Conservation (phyloP, 2,329 filamentous ascomycete genomes). For the Xylariaceae sp. region DNA sequence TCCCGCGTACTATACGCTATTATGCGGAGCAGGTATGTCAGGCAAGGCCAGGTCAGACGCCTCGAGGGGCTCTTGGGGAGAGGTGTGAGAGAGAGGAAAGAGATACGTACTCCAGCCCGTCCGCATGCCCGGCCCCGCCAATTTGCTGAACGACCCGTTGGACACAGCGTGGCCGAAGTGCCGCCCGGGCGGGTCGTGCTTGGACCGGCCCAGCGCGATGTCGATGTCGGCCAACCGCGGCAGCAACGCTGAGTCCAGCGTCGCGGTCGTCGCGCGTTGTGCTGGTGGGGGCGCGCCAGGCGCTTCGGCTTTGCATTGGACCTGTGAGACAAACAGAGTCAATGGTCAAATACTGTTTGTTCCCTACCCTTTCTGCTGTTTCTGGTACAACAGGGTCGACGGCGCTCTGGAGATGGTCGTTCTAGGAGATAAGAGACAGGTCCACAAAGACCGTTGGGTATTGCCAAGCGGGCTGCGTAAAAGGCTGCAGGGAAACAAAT, state of each 20-base stretch:
- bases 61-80: too few species aligned
- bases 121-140: constrained; percentile 70
- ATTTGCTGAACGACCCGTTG: constrained; percentile 88
- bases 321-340: too few species aligned
- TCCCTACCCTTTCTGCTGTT: too few species aligned
- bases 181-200: constrained; percentile 20
- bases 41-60: too few species aligned
- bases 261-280: constrained; percentile 9
- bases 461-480: too few species aligned
- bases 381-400: too few species aligned
- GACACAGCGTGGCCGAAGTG: constrained; percentile 72
- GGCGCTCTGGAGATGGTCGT: too few species aligned
- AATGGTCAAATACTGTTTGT: too few species aligned
- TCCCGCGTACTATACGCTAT: constrained; percentile 56
- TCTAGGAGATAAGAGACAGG: constrained; percentile 1
- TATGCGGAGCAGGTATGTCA: too few species aligned
- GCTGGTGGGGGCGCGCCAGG: constrained; percentile 1
- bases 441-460: neutral
- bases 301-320: too few species aligned
- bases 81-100: too few species aligned
- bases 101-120: too few species aligned
- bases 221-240: constrained; percentile 78
- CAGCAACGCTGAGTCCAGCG: constrained; percentile 41
- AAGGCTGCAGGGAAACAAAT: constrained; percentile 4
- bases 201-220: constrained; percentile 49